These are phyloP conservation scores for Lecanicillium sp. DNA, from an alignment of 2,329 filamentous ascomycete species.

Conservation along the genomic window DNA sequence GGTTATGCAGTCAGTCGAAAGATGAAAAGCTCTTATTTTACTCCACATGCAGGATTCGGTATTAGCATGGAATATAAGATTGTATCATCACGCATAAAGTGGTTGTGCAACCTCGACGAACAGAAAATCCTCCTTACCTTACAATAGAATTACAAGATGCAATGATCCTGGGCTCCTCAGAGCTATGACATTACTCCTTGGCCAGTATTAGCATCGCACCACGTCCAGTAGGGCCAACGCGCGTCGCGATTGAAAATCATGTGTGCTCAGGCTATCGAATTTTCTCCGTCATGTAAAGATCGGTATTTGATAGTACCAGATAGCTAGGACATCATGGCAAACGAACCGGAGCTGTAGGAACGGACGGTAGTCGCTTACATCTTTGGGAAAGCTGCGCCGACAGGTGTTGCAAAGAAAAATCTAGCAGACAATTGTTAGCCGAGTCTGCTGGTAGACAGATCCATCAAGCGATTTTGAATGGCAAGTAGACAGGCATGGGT, in stretches of 20 bases:
- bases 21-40: slow-evolving; percentile 72
- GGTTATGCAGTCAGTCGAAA: slow-evolving; percentile 59
- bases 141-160: too few relatives aligned
- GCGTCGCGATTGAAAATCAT: not conserved
- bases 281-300: slow-evolving; percentile 29
- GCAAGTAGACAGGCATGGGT: not conserved
- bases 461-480: slow-evolving; percentile 10
- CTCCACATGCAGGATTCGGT: slow-evolving; percentile 60
- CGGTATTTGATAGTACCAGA: slow-evolving; percentile 40
- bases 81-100: slow-evolving; percentile 50
- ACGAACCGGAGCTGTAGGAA: too few relatives aligned
- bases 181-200: not conserved
- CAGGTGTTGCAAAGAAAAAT: not conserved
- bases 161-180: too few relatives aligned
- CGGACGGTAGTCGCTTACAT: too few relatives aligned
- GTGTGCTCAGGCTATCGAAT: slow-evolving; percentile 22
- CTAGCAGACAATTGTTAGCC: too few relatives aligned
- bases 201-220: not conserved
- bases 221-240: slow-evolving; percentile 7
- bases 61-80: slow-evolving; percentile 71
- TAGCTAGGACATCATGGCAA: slow-evolving; percentile 29
- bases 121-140: slow-evolving; percentile 20
- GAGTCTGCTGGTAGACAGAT: not conserved
- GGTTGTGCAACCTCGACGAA: slow-evolving; percentile 13
- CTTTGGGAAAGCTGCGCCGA: slow-evolving; percentile 6